phyloP scores from a whole-genome alignment of 805 yeast species.

The Candida gorgasii region DNA sequence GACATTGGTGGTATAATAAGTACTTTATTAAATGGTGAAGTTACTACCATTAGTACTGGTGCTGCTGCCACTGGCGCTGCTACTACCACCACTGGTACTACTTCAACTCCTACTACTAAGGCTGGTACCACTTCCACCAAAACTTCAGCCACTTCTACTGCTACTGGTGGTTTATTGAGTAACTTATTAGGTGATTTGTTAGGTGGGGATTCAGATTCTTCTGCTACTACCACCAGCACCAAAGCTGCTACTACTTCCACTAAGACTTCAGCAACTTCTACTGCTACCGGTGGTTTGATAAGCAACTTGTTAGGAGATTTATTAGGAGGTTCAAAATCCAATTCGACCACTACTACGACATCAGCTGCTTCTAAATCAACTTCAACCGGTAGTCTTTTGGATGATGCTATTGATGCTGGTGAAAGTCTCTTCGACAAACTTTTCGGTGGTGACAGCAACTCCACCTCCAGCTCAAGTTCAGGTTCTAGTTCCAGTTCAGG shows the following conservation, averaged over 20 bases:
- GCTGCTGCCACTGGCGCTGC: constrained; percentile 2
- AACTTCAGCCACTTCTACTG: constrained; percentile 12
- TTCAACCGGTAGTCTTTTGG: background rate
- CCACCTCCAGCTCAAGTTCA: constrained; percentile 4
- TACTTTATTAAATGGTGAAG: background rate
- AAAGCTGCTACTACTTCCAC: constrained; percentile 9
- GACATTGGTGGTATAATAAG: background rate
- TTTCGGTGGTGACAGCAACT: constrained; percentile 10
- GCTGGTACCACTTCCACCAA: too few relatives aligned
- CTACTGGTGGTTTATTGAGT: constrained; percentile 13
- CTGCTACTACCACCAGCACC: constrained; percentile 1
- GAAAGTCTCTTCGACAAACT: background rate
- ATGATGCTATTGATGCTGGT: too few relatives aligned
- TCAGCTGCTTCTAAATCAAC: constrained; percentile 4
- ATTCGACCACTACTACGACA: constrained; percentile 9
- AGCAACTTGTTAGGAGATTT: constrained; percentile 13
- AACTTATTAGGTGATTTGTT: constrained; percentile 11
- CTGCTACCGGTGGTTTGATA: constrained; percentile 13
- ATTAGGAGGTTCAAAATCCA: constrained; percentile 10
- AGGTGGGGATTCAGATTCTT: constrained; percentile 6
- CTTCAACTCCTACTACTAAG: background rate
- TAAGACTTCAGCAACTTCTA: constrained; percentile 12
- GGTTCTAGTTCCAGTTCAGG: constrained; percentile 10
- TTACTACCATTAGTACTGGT: background rate
- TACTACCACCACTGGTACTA: constrained; percentile 7